Evolutionary conservation across 2,329 filamentous ascomycete species (phyloP), one percentile per base, ranked within the genome.

Genomic region (Exophiala alcalophila): DNA sequence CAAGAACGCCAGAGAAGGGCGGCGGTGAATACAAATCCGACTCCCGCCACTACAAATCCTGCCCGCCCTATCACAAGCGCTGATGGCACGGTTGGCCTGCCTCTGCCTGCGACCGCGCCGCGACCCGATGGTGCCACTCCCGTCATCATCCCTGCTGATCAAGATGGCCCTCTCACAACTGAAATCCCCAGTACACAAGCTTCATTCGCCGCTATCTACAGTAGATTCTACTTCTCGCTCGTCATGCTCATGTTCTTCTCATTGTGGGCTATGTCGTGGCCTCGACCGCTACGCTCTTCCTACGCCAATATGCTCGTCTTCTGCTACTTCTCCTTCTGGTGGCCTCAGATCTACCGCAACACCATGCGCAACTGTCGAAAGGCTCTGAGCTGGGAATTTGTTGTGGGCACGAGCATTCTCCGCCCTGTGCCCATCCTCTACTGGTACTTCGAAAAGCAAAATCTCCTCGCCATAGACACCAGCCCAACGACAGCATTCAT

Each of bases 311-410:
- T 73, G 2, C 68, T 94, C 15, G 74, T 78, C 2, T 80, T 91
- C 56, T 53, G 77, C 39, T 96, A 96, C 61, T 77, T 96, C 30
- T 95, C 90, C 14, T 83, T 96, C 60, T 97, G 91, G 91, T 61
- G 82, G 1, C 91, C 92, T 0, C 92, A 98, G 63, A 94, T 97
- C 54, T 79, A 85, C 60, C 86, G 92, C 50, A 98, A 98, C 62
- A 74, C 85, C 39, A 80, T 86, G 65, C 86, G 91, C 40, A 96
- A 96, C 65, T 95, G 89, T 64, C 86, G 90, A 27, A 86, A 86
- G 57, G 90, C 91, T 1, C 73, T 97, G n/a, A 77, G 83, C 3
- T 96, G 90, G 89, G 84, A 85, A 47, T 98, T 94, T 60, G 84
- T 95, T 42, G 61, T 89, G 15, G 90, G 89, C 2, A 86, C 95